Percentiles rank a stretch among this genome's conserved stretches.
Evolutionary conservation across 2,329 filamentous ascomycete genomes (phyloP).

Genomic region (Trichoderma atroviride): DNA sequence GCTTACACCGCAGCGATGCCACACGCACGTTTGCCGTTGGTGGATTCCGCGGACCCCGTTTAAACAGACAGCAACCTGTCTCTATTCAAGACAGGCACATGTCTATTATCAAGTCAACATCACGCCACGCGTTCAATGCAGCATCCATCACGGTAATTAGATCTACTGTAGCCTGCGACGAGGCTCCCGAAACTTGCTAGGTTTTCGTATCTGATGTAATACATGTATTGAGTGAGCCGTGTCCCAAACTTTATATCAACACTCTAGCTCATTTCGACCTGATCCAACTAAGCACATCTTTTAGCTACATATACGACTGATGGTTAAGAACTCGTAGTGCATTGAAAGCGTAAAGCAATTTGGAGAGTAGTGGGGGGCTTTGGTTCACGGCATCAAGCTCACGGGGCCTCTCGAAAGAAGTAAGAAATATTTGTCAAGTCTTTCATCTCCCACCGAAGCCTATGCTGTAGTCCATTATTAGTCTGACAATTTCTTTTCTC

Average conservation of each 20-base stretch:
- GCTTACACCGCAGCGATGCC: slow-evolving; percentile 8
- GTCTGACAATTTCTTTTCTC: neutral
- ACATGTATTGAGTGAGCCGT: neutral
- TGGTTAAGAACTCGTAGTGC: neutral
- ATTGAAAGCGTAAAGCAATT: neutral
- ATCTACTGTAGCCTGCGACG: neutral
- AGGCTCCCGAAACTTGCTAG: neutral
- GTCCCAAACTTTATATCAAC: neutral
- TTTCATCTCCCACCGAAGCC: neutral
- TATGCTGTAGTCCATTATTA: neutral
- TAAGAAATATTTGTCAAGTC: neutral
- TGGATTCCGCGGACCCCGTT: slow-evolving; percentile 16
- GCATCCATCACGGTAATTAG: neutral
- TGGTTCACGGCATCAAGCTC: neutral
- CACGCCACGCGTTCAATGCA: neutral
- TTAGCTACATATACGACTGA: neutral
- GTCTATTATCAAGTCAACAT: neutral
- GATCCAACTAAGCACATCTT: neutral
- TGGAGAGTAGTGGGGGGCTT: neutral
- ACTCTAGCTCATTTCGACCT: neutral
- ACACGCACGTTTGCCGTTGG: neutral
- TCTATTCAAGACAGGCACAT: neutral
- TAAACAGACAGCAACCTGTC: neutral
- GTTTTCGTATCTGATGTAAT: neutral
- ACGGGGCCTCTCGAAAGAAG: neutral